These are phyloP conservation scores for Annulohypoxylon moriforme DNA, from an alignment of 495 filamentous ascomycete genomes.

Conservation along the genomic window DNA sequence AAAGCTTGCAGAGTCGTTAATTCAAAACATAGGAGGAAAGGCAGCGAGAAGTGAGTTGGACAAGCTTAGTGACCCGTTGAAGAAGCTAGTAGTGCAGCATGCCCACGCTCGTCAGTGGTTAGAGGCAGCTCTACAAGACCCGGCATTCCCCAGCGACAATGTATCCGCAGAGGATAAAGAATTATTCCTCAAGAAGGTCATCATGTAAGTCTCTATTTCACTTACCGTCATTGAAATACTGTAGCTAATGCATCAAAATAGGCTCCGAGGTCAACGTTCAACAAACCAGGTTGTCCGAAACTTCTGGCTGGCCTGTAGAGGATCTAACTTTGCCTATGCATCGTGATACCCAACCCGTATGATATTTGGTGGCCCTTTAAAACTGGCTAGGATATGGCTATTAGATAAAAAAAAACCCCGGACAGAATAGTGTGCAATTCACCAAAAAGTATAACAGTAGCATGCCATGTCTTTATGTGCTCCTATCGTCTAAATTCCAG, in stretches of 20 bases:
- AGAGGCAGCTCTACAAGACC: conserved; percentile 62
- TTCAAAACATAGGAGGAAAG: conserved; percentile 77
- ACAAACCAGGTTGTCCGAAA: conserved; percentile 71
- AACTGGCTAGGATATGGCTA: not conserved
- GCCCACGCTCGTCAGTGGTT: conserved; percentile 71
- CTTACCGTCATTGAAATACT: not conserved
- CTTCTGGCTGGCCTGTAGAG: conserved; percentile 78
- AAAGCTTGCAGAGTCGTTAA: conserved; percentile 66
- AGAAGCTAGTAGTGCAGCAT: conserved; percentile 76
- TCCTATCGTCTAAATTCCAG: not conserved
- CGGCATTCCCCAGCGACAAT: conserved; percentile 69
- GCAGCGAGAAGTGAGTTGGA: conserved; percentile 83
- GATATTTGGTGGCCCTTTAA: not conserved
- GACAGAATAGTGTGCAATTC: not conserved
- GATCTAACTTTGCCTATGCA: conserved; percentile 73
- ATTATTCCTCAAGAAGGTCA: conserved; percentile 68
- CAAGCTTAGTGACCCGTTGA: conserved; percentile 78
- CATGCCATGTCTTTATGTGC: not conserved
- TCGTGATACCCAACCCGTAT: conserved; percentile 40
- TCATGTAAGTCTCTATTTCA: conserved; percentile 57
- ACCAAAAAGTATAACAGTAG: not conserved
- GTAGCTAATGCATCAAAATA: conserved; percentile 48
- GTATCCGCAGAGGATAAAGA: conserved; percentile 71
- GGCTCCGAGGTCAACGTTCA: conserved; percentile 67
- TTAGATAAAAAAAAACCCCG: not conserved